Base-by-base conservation (phyloP, 2,329 filamentous ascomycete species). In the Trichoderma arundinaceum region DNA sequence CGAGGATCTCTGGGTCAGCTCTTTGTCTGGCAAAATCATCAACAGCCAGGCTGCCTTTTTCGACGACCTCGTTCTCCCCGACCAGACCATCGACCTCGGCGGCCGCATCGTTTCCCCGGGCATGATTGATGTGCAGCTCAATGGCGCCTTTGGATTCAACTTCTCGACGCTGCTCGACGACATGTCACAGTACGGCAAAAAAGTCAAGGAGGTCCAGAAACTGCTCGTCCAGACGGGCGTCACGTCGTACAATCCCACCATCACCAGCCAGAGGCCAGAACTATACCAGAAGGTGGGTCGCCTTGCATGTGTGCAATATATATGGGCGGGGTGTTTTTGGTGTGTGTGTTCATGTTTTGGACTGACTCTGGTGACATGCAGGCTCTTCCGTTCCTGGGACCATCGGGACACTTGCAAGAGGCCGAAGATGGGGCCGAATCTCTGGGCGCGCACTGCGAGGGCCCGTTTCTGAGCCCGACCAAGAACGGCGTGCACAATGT, bases 121-220 rank as follows among this genome's bases (percentile, higher is more conserved):
- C 32, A 84, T 97, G 74, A 95, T 97, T 71, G 94, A 97, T 70
- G 90, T 90, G 60, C 94, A 97, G 77, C 88, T 97, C 71, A 97
- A 97, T 73, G 94, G 94, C 54, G 93, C 91, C 9, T 94, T 93
- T 73, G 93, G 93, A 65, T 96, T 97, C 82, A 94, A 97, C 80
- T 97, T 96, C 77, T 95, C 92, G 3, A 87, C 88, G 1, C 82
- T 92, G 9, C 87, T 91, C n/a, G 83, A 88, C 15, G 86, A 90
- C 72, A 87, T 85, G 77, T 79, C 82, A 35, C 82, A 85, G 59
- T 97, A 96, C 72, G 85, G 86, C 66, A 90, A 92, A 76, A 88
- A 87, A n/a, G 80, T 97, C 57, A 83, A 82, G 69, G 82, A 87
- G 65, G 83, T 94, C 67, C 95, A 95, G 77, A 86, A 82, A 69